Conservation (phyloP, 345 rosid genomes). For the Syzygium oleosum region DNA sequence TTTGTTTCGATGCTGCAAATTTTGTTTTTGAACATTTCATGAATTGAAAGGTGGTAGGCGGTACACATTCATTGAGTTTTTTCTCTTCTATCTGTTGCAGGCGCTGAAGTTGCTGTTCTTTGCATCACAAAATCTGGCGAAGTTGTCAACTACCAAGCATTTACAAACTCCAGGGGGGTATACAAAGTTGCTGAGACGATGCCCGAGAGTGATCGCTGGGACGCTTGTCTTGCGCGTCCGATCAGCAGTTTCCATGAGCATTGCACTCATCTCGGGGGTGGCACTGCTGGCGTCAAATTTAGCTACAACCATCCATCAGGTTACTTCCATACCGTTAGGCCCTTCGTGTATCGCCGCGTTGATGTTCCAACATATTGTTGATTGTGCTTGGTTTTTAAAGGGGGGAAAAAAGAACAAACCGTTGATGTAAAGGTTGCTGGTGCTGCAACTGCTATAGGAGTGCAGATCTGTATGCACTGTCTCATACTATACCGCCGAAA, state of each 20-base stretch:
- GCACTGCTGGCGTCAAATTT: constrained; percentile 71
- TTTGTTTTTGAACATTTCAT: not conserved
- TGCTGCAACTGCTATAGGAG: not conserved
- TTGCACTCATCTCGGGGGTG: constrained; percentile 54
- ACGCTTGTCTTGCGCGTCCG: constrained; percentile 81
- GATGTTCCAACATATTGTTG: constrained; percentile 51
- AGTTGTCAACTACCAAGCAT: constrained; percentile 90
- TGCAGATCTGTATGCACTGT: not conserved
- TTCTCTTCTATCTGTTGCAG: constrained; percentile 18
- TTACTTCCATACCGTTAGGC: constrained; percentile 55
- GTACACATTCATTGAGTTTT: not conserved
- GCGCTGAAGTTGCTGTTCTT: constrained; percentile 96
- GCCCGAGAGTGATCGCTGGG: constrained; percentile 97
- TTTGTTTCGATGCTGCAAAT: not conserved
- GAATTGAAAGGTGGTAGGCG: not conserved
- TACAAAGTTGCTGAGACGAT: constrained; percentile 92
- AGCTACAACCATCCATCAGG: constrained; percentile 75
- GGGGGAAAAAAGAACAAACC: not conserved
- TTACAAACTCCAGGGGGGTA: constrained; percentile 70
- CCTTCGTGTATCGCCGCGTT: constrained; percentile 61
- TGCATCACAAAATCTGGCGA: constrained; percentile 94
- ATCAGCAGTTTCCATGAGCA: constrained; percentile 81
- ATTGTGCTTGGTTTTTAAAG: not conserved
- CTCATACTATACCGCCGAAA: not conserved
- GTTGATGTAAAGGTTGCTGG: not conserved